Base-by-base conservation (phyloP, 1,284 basidiomycete species). In the Golubevia pallescens region DNA sequence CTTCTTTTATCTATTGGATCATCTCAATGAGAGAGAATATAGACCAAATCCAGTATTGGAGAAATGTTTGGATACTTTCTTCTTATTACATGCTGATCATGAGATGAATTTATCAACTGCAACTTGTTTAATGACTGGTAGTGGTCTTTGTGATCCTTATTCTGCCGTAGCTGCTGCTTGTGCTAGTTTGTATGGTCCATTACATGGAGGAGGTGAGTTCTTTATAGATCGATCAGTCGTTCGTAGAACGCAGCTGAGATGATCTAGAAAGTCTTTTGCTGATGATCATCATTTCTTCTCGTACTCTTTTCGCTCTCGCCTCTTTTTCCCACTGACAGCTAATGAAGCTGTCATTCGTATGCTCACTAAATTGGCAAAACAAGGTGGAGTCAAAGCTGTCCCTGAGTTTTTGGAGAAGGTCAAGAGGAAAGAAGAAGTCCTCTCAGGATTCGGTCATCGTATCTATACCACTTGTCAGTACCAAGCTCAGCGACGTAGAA, bases 1-100 rank as follows among this genome's bases (percentile, higher is more conserved):
- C 5, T 95, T 94, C 88, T 86, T 95, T 57, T 95, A 93, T 87
- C 91, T 93, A 86, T 91, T 94, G 88, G 93, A 94, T 71, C 90
- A 93, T 74, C 87, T 93, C 14, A 90, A 90, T 57, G 89, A 91
- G n/a, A 19, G 20, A 24, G 53, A 68, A 24, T 94, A 93, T 86
- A 88, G 84, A 21, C 93, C 93, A 0, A 92, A 93, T 74, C 93
- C 93, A 0, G 89, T 93, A 5, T 88, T 95, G 7, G 92, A 91
- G 77, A 93, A 92, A 75, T 93, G 93, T 1, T 88, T 95, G 59
- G 93, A 95, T 79, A 89, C 91, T 16, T 87, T 95, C 23, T 95
- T 95, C 88, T 88, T 95, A 65, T 87, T 94, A 19, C 93, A 95
- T 78, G 93, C 93, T 0, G 93, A 95, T 80, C 93, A 94, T 79